Conservation (phyloP, 2,329 filamentous ascomycete species). For the Aschersonia sp. region DNA sequence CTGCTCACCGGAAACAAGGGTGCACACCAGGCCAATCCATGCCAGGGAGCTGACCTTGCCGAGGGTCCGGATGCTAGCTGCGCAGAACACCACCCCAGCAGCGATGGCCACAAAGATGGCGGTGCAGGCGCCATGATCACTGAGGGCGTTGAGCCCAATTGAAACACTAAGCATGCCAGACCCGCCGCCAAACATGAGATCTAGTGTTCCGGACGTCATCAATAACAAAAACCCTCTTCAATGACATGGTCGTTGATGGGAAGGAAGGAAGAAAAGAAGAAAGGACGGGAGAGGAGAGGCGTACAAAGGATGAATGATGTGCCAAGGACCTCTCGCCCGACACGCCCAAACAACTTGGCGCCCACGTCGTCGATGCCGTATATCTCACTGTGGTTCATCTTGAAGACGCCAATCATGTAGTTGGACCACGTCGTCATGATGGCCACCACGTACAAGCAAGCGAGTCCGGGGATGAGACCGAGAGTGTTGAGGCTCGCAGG, state of each 20-base stretch:
- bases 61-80: conserved; percentile 13
- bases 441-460: conserved; percentile 23
- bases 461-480: conserved; percentile 30
- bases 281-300: not conserved
- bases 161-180: conserved; percentile 23
- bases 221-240: too few species aligned
- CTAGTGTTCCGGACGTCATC: not conserved
- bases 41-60: conserved; percentile 12
- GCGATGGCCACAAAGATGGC: conserved; percentile 17
- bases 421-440: conserved; percentile 32
- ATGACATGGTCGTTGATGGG: too few species aligned
- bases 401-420: conserved; percentile 33
- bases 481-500: conserved; percentile 28
- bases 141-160: conserved; percentile 20
- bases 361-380: conserved; percentile 40
- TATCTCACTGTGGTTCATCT: conserved; percentile 30
- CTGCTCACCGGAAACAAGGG: conserved; percentile 8
- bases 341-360: conserved; percentile 27
- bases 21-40: conserved; percentile 10
- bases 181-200: conserved; percentile 13
- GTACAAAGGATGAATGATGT: conserved; percentile 18
- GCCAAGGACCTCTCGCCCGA: conserved; percentile 27
- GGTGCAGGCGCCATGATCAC: conserved; percentile 11
- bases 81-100: conserved; percentile 10
- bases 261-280: not conserved